phyloP scores from a whole-genome alignment of 257 asterid species.

The Phtheirospermum japonicum region DNA sequence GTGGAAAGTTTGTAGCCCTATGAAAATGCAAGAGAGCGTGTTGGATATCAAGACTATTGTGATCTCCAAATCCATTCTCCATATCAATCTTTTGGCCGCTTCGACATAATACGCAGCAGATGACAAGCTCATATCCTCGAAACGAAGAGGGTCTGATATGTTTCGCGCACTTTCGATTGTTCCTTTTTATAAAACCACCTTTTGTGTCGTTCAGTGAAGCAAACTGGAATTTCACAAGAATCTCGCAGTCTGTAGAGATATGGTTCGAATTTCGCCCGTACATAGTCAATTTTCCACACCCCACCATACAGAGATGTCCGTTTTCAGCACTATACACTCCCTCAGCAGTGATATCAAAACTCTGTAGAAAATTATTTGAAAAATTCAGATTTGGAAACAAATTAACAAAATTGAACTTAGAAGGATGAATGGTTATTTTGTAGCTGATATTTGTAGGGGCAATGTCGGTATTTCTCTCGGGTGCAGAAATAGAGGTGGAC shows the following conservation, averaged over 20 bases:
- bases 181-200: slow-evolving; percentile 35
- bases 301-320: slow-evolving; percentile 69
- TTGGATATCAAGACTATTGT: slow-evolving; percentile 52
- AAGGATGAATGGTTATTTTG: slow-evolving; percentile 30
- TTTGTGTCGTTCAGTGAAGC: slow-evolving; percentile 29
- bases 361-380: slow-evolving; percentile 8
- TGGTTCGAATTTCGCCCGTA: not conserved
- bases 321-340: slow-evolving; percentile 48
- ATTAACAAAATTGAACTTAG: not conserved
- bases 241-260: slow-evolving; percentile 48
- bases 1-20: slow-evolving; percentile 49
- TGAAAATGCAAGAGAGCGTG: slow-evolving; percentile 48
- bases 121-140: slow-evolving; percentile 35
- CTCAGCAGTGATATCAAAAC: slow-evolving; percentile 48
- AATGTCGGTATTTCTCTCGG: not conserved
- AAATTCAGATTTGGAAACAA: slow-evolving; percentile 19
- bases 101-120: slow-evolving; percentile 26
- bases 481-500: slow-evolving; percentile 7
- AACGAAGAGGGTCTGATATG: slow-evolving; percentile 42
- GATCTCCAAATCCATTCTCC: slow-evolving; percentile 80
- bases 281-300: slow-evolving; percentile 44
- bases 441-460: slow-evolving; percentile 48
- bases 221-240: slow-evolving; percentile 40
- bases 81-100: slow-evolving; percentile 36
- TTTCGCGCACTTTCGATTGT: slow-evolving; percentile 47